A percentile compares a stretch with the other conserved stretches of the same genome.
These are phyloP conservation scores for Xylogone sp. DNA, from an alignment of 2,329 filamentous ascomycete species.

Conservation along the genomic window DNA sequence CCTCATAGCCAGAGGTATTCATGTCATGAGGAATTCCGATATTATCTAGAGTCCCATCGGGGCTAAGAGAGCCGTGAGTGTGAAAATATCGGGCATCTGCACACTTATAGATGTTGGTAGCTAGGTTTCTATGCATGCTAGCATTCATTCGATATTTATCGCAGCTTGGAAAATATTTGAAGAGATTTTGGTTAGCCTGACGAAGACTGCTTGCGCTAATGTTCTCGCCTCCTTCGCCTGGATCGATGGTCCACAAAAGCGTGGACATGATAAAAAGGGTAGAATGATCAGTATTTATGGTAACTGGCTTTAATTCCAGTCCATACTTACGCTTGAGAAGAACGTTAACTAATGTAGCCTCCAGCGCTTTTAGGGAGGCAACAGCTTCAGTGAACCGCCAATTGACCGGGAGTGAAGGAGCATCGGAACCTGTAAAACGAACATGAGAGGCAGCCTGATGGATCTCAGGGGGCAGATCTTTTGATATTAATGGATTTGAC, in stretches of 20 bases:
- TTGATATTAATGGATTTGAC: conserved; percentile 34
- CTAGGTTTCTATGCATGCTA: conserved; percentile 24
- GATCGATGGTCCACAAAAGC: not conserved
- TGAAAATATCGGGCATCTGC: conserved; percentile 42
- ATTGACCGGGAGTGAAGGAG: conserved; percentile 46
- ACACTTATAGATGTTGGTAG: conserved; percentile 43
- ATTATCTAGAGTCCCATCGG: conserved; percentile 34
- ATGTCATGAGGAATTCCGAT: conserved; percentile 29
- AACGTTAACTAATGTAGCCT: conserved; percentile 41
- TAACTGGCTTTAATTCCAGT: conserved; percentile 33
- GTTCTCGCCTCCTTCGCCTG: not conserved
- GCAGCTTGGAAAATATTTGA: conserved; percentile 14
- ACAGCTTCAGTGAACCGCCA: conserved; percentile 53
- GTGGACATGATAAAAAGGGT: conserved; percentile 25
- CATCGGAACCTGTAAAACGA: conserved; percentile 37
- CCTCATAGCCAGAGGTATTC: conserved; percentile 18
- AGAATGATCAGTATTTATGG: conserved; percentile 39
- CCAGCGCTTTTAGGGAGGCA: conserved; percentile 42
- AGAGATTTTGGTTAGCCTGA: not conserved
- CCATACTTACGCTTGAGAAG: conserved; percentile 41
- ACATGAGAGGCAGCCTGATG: conserved; percentile 31
- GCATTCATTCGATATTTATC: conserved; percentile 16
- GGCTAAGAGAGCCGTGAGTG: conserved; percentile 42
- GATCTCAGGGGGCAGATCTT: conserved; percentile 32
- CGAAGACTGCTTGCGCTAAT: not conserved